Conservation (phyloP, 1,284 basidiomycete genomes). For the Rhodotorula sp. region DNA sequence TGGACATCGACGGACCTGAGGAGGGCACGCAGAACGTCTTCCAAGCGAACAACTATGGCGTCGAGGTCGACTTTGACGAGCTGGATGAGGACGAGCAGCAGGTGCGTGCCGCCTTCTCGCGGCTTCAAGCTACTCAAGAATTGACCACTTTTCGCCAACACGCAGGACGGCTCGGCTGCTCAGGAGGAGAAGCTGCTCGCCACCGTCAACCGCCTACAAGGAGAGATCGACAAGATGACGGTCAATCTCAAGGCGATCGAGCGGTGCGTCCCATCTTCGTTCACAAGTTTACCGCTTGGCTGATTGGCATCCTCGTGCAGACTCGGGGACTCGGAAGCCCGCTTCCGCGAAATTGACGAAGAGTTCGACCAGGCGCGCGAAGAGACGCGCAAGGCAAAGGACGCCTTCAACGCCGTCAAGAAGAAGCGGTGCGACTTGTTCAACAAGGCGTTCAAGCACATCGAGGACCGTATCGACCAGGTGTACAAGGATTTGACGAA, state of each 20-base stretch:
- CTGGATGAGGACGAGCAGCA: constrained; percentile 81
- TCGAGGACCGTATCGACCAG: constrained; percentile 86
- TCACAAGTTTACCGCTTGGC: no score
- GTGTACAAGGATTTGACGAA: constrained; percentile 99
- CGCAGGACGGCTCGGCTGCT: constrained; percentile 65
- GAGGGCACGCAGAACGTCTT: constrained; percentile 70
- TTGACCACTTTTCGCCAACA: background rate
- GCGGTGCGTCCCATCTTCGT: constrained; percentile 54
- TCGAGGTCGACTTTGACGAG: constrained; percentile 80
- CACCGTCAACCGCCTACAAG: constrained; percentile 67
- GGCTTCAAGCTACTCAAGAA: background rate
- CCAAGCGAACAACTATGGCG: constrained; percentile 75
- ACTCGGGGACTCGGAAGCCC: constrained; percentile 83
- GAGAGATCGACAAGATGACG: constrained; percentile 89
- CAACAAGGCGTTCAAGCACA: constrained; percentile 94
- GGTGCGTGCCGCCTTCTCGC: constrained; percentile 51
- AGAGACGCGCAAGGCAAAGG: constrained; percentile 81
- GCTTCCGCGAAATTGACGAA: constrained; percentile 57
- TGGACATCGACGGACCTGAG: constrained; percentile 85
- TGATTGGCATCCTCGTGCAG: no score
- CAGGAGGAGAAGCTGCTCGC: constrained; percentile 72
- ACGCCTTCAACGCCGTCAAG: constrained; percentile 86
- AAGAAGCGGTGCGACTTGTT: constrained; percentile 82
- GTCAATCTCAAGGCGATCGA: constrained; percentile 97
- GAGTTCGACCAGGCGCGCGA: constrained; percentile 62